A percentile compares a stretch with the other conserved stretches of the same genome.
Conservation (phyloP, 164 flowering plant species). For the Litsea cubeba region DNA sequence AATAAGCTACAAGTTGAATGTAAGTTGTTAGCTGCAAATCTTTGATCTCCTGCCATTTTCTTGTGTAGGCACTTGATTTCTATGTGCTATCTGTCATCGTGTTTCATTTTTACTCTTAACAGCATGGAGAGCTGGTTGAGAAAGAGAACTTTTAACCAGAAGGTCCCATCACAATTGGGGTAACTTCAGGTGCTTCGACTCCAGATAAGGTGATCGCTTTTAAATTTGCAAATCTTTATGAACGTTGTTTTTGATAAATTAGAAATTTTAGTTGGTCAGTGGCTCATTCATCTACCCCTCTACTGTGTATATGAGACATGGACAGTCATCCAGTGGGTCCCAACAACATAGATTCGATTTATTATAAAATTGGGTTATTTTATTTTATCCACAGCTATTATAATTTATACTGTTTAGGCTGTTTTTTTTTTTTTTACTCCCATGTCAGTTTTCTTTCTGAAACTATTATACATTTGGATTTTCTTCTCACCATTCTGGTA, state of each 20-base stretch:
- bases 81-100: not conserved
- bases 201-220: constrained; percentile 75
- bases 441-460: too few species aligned
- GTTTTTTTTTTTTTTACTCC: too few species aligned
- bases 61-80: not conserved
- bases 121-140: constrained; percentile 95
- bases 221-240: not conserved
- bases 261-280: not conserved
- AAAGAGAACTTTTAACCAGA: constrained; percentile 82
- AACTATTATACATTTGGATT: too few species aligned
- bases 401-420: too few species aligned
- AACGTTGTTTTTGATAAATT: not conserved
- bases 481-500: too few species aligned
- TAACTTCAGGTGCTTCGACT: constrained; percentile 96
- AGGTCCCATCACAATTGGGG: constrained; percentile 84
- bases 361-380: not conserved
- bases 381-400: too few species aligned
- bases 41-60: not conserved
- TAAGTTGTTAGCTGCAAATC: constrained; percentile 23
- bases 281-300: not conserved
- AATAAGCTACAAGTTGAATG: constrained; percentile 72
- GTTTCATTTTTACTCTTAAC: constrained; percentile 1
- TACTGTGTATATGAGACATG: not conserved
- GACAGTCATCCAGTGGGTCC: not conserved
- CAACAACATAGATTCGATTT: not conserved